These are phyloP conservation scores for Macrotyloma uniflorum DNA, from an alignment of 306 rosid species.

Conservation along the genomic window DNA sequence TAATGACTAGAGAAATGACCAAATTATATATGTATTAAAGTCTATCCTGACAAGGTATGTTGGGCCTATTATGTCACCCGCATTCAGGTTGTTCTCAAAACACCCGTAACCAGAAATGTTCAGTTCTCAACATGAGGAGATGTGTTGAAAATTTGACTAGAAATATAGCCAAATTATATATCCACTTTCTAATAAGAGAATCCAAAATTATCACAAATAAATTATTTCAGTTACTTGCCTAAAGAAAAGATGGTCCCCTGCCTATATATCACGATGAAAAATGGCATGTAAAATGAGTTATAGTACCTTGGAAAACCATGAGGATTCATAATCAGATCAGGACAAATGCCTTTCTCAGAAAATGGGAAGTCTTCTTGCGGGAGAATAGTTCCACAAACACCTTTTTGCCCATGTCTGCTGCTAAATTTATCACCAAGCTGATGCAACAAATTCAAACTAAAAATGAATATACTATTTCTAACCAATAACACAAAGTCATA, in stretches of 20 bases:
- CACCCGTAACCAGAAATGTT: too few relatives aligned
- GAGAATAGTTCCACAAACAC: conserved; percentile 95
- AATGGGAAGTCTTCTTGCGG: conserved; percentile 97
- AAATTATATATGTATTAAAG: too few relatives aligned
- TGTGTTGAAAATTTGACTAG: too few relatives aligned
- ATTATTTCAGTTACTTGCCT: neutral
- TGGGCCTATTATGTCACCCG: too few relatives aligned
- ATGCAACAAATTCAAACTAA: conserved; percentile 28
- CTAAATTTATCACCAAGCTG: conserved; percentile 98
- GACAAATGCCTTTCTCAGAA: conserved; percentile 97
- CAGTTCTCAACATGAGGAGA: too few relatives aligned
- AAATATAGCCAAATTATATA: too few relatives aligned
- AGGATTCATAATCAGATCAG: conserved; percentile 97
- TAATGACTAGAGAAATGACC: too few relatives aligned
- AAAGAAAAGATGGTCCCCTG: neutral
- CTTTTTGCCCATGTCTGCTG: conserved; percentile 99
- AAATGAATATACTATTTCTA: conserved; percentile 28
- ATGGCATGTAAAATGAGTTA: conserved; percentile 5
- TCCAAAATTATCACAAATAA: too few relatives aligned
- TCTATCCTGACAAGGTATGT: too few relatives aligned
- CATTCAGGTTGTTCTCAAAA: too few relatives aligned
- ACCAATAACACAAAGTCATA: conserved; percentile 8
- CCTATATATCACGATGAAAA: neutral
- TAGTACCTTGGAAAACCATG: conserved; percentile 95
- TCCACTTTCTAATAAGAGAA: too few relatives aligned